Conservation (phyloP, 176 grass and related monocot species). For the Urochloa ruziziensis region DNA sequence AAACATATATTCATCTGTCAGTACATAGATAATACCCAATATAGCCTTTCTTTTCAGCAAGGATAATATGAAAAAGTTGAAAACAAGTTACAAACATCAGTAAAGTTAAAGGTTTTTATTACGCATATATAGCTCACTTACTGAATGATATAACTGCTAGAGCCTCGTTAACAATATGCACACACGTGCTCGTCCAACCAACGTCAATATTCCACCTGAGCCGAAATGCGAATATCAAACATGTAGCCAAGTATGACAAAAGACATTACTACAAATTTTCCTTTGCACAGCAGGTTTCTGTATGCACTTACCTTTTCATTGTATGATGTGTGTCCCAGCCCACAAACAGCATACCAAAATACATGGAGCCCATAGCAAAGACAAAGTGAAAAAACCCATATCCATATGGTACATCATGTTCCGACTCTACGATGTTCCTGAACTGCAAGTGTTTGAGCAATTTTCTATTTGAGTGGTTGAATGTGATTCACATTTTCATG, state of each 20-base stretch:
- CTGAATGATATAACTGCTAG: not conserved
- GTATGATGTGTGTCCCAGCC: not conserved
- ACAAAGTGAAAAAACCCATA: not conserved
- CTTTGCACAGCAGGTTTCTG: too few relatives aligned
- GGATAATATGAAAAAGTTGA: too few relatives aligned
- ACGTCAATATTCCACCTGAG: not conserved
- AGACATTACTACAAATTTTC: too few relatives aligned
- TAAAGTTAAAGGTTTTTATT: not conserved
- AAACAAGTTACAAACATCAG: too few relatives aligned
- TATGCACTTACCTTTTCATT: not conserved
- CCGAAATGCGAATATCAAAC: not conserved
- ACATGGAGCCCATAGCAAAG: not conserved
- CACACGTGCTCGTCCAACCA: not conserved
- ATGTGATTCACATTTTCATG: too few relatives aligned
- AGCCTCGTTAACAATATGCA: not conserved
- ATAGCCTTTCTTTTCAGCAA: too few relatives aligned
- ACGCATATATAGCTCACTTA: not conserved
- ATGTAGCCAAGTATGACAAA: not conserved
- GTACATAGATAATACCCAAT: too few relatives aligned
- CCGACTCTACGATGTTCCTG: not conserved
- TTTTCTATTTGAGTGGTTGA: not conserved
- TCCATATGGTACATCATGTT: not conserved
- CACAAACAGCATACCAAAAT: not conserved
- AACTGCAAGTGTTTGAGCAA: not conserved
- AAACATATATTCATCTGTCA: not conserved